These are phyloP conservation scores for Botrytis elliptica DNA, from an alignment of 2,329 filamentous ascomycete species.

Conservation along the genomic window DNA sequence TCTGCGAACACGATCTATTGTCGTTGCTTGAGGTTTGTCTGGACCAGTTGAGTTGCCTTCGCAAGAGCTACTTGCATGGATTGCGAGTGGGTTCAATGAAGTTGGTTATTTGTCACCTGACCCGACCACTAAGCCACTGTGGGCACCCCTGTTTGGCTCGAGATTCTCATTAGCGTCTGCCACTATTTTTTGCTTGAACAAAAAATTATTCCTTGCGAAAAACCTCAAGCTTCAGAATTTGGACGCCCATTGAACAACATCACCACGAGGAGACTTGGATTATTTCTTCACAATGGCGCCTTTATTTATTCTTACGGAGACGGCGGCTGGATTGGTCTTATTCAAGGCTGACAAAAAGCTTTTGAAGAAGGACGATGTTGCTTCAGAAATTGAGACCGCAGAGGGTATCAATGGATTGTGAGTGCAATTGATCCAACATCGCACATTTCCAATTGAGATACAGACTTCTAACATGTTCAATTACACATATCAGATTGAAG, in stretches of 20 bases:
- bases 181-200: constrained; percentile 24
- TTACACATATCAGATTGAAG: constrained; percentile 63
- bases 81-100: constrained; percentile 4
- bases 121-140: constrained; percentile 8
- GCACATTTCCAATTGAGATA: constrained; percentile 15
- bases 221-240: constrained; percentile 25
- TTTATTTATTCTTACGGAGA: constrained; percentile 90
- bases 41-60: constrained; percentile 21
- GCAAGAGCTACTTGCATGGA: constrained; percentile 16
- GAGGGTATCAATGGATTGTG: constrained; percentile 86
- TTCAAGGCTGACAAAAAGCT: constrained; percentile 99
- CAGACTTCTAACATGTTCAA: constrained; percentile 27
- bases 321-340: constrained; percentile 83
- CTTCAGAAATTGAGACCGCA: constrained; percentile 70
- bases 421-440: constrained; percentile 44
- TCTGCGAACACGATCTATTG: constrained; percentile 18
- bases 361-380: constrained; percentile 80
- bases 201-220: constrained; percentile 31
- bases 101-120: constrained; percentile 23
- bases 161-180: constrained; percentile 25
- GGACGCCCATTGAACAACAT: constrained; percentile 20
- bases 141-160: background rate
- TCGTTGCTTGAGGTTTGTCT: constrained; percentile 23
- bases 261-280: constrained; percentile 23
- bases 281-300: constrained; percentile 60